Percentiles rank a stretch among this genome's conserved stretches.
Evolutionary conservation across 306 rosid species (phyloP).

Genomic region (Rubus parviflorus): DNA sequence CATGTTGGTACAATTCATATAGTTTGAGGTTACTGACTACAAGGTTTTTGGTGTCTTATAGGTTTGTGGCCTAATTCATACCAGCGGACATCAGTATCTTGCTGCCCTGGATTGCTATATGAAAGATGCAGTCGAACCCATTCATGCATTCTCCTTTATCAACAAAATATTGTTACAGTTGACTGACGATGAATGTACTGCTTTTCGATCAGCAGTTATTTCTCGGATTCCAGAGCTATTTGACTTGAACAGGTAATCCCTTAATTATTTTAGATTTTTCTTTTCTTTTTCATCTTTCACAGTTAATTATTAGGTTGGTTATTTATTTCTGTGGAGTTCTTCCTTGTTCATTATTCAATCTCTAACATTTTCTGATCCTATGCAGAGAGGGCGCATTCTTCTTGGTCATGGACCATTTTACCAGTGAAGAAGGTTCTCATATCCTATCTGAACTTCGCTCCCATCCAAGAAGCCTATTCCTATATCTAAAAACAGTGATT

Average conservation of each 20-base stretch:
- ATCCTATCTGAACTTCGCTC: conserved; percentile 65
- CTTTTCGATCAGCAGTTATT: conserved; percentile 64
- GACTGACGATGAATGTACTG: conserved; percentile 41
- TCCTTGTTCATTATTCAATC: conserved; percentile 21
- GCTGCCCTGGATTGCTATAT: conserved; percentile 88
- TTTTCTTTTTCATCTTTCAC: neutral
- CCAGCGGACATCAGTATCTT: conserved; percentile 60
- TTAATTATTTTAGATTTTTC: conserved; percentile 9
- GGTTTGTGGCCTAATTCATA: conserved; percentile 94
- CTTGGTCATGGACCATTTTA: conserved; percentile 65
- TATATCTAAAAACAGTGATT: conserved; percentile 79
- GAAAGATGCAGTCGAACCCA: conserved; percentile 83
- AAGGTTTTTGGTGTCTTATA: conserved; percentile 29
- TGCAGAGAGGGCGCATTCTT: conserved; percentile 76
- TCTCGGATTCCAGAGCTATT: conserved; percentile 73
- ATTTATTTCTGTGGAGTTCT: neutral
- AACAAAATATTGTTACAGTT: conserved; percentile 56
- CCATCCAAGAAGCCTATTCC: conserved; percentile 82
- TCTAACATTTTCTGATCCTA: conserved; percentile 25
- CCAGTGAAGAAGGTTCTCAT: conserved; percentile 57
- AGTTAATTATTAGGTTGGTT: neutral
- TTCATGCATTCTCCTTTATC: conserved; percentile 87
- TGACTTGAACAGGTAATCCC: conserved; percentile 67
- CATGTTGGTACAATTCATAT: conserved; percentile 24
- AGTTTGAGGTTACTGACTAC: conserved; percentile 25